A percentile compares a stretch with the other conserved stretches of the same genome.
phyloP scores from a whole-genome alignment of 2,329 filamentous ascomycete genomes.

The Orbilia quercus region DNA sequence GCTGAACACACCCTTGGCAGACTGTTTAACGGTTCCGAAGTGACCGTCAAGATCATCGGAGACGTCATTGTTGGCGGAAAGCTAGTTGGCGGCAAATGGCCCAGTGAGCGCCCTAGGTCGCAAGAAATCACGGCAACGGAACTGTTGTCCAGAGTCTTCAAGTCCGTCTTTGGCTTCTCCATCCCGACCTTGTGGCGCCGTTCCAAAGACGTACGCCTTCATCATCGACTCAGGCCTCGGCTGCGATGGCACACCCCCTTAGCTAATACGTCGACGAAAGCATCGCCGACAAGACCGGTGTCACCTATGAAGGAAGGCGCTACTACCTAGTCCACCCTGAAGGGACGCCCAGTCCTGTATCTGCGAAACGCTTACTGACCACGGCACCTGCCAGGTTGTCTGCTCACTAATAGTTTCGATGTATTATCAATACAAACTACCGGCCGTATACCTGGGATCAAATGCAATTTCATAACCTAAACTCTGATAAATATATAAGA shows the following conservation, averaged over 20 bases:
- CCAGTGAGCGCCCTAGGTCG: constrained; percentile 7
- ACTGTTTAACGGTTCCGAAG: constrained; percentile 60
- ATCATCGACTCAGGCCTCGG: constrained; percentile 61
- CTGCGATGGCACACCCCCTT: constrained; percentile 59
- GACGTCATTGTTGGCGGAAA: constrained; percentile 61
- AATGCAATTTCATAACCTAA: no score
- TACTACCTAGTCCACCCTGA: constrained; percentile 62
- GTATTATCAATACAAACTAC: no score
- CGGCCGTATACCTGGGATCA: no score
- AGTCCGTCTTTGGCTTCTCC: constrained; percentile 61
- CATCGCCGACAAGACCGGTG: constrained; percentile 58
- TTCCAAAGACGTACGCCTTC: constrained; percentile 60
- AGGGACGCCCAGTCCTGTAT: constrained; percentile 55
- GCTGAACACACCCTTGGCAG: constrained; percentile 44
- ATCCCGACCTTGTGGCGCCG: constrained; percentile 62
- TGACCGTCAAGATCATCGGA: constrained; percentile 58
- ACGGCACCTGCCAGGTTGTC: constrained; percentile 31
- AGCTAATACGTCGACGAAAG: constrained; percentile 59
- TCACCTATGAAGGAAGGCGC: constrained; percentile 58
- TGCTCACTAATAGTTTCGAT: constrained; percentile 42
- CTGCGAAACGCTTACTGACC: constrained; percentile 8
- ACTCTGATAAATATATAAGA: no score
- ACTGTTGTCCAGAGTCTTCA: constrained; percentile 55
- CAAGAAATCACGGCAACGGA: constrained; percentile 7
- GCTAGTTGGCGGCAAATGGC: constrained; percentile 58